Evolutionary conservation across 495 filamentous ascomycete genomes (phyloP).

Genomic region (Aspergillus indologenus): DNA sequence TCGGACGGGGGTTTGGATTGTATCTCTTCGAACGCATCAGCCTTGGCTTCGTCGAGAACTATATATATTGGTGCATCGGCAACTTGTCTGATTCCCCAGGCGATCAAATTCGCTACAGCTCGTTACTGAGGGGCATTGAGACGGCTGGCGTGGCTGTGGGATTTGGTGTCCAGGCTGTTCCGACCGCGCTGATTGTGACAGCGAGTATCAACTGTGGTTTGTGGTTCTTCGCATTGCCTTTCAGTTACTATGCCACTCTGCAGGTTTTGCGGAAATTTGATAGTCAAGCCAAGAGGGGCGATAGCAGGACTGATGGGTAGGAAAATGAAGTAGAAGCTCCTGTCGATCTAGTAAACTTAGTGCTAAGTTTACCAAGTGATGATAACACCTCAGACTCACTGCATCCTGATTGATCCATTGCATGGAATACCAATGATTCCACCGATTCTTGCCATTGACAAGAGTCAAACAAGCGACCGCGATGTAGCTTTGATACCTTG

Average conservation of each 20-base stretch:
- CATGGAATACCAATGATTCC: too few relatives aligned
- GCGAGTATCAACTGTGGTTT: slow-evolving; percentile 41
- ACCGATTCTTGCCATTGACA: too few relatives aligned
- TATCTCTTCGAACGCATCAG: slow-evolving; percentile 40
- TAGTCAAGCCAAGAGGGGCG: too few relatives aligned
- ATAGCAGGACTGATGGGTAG: too few relatives aligned
- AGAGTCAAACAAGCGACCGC: too few relatives aligned
- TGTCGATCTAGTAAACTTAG: too few relatives aligned
- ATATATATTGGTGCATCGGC: slow-evolving; percentile 46
- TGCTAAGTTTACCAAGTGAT: too few relatives aligned
- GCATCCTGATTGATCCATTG: too few relatives aligned
- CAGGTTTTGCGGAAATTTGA: slow-evolving; percentile 35
- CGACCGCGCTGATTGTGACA: slow-evolving; percentile 39
- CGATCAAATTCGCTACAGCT: slow-evolving; percentile 43
- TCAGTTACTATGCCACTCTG: slow-evolving; percentile 44
- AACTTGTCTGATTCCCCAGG: slow-evolving; percentile 41
- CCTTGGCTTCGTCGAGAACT: slow-evolving; percentile 42
- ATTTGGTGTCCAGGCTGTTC: slow-evolving; percentile 43
- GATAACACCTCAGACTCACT: too few relatives aligned
- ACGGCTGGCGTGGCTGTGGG: slow-evolving; percentile 40
- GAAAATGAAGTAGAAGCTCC: too few relatives aligned
- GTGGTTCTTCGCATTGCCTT: slow-evolving; percentile 40
- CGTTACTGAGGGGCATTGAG: slow-evolving; percentile 40
- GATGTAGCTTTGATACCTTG: too few relatives aligned
- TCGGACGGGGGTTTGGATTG: slow-evolving; percentile 41